Conservation (phyloP, 208 protist species). For the Leishmania mexicana region DNA sequence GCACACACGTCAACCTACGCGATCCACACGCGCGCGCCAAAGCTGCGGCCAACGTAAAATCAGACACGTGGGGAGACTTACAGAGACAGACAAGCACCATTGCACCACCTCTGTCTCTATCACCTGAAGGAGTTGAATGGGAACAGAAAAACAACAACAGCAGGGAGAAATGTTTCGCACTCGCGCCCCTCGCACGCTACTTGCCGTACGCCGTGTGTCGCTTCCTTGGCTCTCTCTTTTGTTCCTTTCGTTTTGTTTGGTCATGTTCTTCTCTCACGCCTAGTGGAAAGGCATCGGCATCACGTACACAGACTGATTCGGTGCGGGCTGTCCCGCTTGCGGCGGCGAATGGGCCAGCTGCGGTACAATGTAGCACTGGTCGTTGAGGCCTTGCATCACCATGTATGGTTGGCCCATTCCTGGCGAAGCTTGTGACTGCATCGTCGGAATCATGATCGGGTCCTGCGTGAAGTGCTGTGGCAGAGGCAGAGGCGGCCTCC, state of each 20-base stretch:
- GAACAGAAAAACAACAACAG: neutral
- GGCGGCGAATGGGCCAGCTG: conserved; percentile 7
- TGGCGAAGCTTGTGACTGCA: conserved; percentile 19
- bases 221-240: neutral
- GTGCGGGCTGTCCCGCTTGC: neutral
- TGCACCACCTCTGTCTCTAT: neutral
- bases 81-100: neutral
- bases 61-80: neutral
- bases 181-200: neutral
- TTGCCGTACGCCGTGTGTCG: neutral
- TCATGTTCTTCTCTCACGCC: neutral
- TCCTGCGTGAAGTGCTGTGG: conserved; percentile 18
- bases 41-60: neutral
- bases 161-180: too few species aligned
- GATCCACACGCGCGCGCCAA: neutral
- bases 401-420: conserved; percentile 30
- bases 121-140: neutral
- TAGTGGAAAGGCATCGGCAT: conserved; percentile 41
- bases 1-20: neutral
- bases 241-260: neutral
- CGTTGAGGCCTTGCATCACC: conserved; percentile 40
- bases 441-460: conserved; percentile 19
- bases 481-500: neutral
- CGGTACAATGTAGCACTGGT: conserved; percentile 41
- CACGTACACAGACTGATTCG: conserved; percentile 35